phyloP scores from a whole-genome alignment of 371 early-diverging fungal genomes.

The Coemansia sp. region DNA sequence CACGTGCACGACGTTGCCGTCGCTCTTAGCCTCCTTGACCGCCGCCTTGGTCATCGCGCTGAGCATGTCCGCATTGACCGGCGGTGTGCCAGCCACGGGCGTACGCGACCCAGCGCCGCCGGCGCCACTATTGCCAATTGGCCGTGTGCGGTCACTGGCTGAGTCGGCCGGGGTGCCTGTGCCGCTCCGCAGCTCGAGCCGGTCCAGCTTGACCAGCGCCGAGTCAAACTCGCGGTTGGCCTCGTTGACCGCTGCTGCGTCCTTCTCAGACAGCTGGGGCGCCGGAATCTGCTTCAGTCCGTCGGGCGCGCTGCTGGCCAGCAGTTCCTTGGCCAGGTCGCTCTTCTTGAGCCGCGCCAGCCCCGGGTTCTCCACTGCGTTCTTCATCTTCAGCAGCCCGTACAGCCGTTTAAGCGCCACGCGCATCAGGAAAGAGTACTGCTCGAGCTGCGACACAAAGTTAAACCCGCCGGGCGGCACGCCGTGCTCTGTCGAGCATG shows the following conservation, averaged over 20 bases:
- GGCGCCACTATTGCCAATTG: conserved; percentile 1
- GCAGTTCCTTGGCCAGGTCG: conserved; percentile 21
- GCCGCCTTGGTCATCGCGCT: conserved; percentile 45
- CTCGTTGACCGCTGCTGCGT: conserved; percentile 22
- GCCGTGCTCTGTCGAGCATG: conserved; percentile 56
- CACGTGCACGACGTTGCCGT: conserved; percentile 43
- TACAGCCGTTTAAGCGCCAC: conserved; percentile 85
- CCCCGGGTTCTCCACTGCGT: conserved; percentile 43
- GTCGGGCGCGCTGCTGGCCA: conserved; percentile 10
- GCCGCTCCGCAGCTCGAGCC: conserved; percentile 24
- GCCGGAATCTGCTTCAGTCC: conserved; percentile 9
- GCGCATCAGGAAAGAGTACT: conserved; percentile 85
- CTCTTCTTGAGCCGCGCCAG: conserved; percentile 23
- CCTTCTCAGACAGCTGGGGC: conserved; percentile 2
- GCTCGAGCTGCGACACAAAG: conserved; percentile 82
- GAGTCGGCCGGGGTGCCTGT: not conserved
- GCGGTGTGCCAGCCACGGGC: conserved; percentile 4
- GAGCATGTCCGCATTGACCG: conserved; percentile 35
- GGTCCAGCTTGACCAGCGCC: conserved; percentile 45
- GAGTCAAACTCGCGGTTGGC: conserved; percentile 51
- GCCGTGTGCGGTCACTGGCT: not conserved
- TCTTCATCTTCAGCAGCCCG: conserved; percentile 60
- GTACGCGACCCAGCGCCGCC: not conserved
- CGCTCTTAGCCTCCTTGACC: conserved; percentile 47
- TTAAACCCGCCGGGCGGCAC: conserved; percentile 60